Base-by-base conservation (phyloP, 1,139 yeast species). In the Yamadazyma atlantica region DNA sequence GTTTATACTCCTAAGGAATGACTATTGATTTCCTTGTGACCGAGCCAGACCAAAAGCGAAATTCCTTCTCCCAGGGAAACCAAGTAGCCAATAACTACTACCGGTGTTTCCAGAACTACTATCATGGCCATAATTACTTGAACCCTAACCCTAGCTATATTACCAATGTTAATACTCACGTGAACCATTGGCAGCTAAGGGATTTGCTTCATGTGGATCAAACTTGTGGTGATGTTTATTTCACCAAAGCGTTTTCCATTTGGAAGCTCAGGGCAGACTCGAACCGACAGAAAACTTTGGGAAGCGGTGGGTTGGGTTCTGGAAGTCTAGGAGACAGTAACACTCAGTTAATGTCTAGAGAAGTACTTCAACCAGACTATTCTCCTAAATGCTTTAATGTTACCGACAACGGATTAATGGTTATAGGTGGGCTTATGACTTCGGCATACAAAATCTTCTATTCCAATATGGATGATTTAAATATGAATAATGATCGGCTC, bases 121-220 rank as follows among this genome's bases (percentile, higher is more conserved):
- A 70, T 46, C 71, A 70, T 45, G 65, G 69, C 12, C 68, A 64
- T 42, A 60, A 60, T 35, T 65, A 61, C 45, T 57, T 71, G 34
- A 58, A 55, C 29, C 69, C 75, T 4, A 56, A 60, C 38, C 75
- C 75, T 7, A 45, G 42, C 13, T 70, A 69, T 45, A 54, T 68
- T 15, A 49, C 69, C 15, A 54, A 54, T 32, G 55, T 67, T 7
- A 54, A 55, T 26, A 51, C 64, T 7, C 55, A 57, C 14, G 67
- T 61, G 31, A 80, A 82, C 45, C 97, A 89, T 64, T 89, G 96
- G 96, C 97, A 89, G 57, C 66, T 89, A 30, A 70, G 95, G 34
- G 95, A 89, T 54, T 70, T 89, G 51, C 66, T 88, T 17, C 79
- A 83, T 49, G 62, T 59, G 26, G 68, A 68, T 40, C 49, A 53